Evolutionary conservation across 2,329 filamentous ascomycete species (phyloP).

Genomic region (Pseudocercospora ulei): DNA sequence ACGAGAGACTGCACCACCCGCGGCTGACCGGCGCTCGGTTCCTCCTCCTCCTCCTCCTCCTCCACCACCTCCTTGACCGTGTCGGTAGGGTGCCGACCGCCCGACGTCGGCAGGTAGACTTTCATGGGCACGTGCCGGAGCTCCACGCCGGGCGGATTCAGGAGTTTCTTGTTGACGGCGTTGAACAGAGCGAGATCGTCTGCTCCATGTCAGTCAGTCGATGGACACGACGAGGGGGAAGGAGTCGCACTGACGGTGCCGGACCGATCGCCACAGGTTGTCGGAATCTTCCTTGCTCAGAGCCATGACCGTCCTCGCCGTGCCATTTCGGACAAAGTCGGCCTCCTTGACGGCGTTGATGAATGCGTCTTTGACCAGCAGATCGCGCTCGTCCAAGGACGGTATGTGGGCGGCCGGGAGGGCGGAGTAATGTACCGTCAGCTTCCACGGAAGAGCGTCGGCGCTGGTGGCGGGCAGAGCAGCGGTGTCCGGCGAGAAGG

Average conservation of each 20-base stretch:
- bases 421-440: slow-evolving; percentile 53
- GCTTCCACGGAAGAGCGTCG: slow-evolving; percentile 49
- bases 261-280: slow-evolving; percentile 69
- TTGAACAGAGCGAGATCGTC: slow-evolving; percentile 65
- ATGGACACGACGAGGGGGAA: neutral
- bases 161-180: slow-evolving; percentile 63
- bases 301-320: slow-evolving; percentile 80
- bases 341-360: slow-evolving; percentile 67
- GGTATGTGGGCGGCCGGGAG: slow-evolving; percentile 52
- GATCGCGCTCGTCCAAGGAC: slow-evolving; percentile 48
- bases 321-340: slow-evolving; percentile 79
- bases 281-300: slow-evolving; percentile 76
- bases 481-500: slow-evolving; percentile 31
- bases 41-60: slow-evolving; percentile 31
- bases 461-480: neutral
- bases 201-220: slow-evolving; percentile 31
- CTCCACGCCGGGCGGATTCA: slow-evolving; percentile 60
- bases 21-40: slow-evolving; percentile 36
- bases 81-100: slow-evolving; percentile 32
- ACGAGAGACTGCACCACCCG: slow-evolving; percentile 62
- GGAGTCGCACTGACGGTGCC: slow-evolving; percentile 49
- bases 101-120: slow-evolving; percentile 62
- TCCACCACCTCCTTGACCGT: too few relatives aligned
- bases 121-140: slow-evolving; percentile 79
- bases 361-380: slow-evolving; percentile 58